Base-by-base conservation (phyloP, 805 yeast genomes). In the Schwanniomyces pseudopolymorphus region DNA sequence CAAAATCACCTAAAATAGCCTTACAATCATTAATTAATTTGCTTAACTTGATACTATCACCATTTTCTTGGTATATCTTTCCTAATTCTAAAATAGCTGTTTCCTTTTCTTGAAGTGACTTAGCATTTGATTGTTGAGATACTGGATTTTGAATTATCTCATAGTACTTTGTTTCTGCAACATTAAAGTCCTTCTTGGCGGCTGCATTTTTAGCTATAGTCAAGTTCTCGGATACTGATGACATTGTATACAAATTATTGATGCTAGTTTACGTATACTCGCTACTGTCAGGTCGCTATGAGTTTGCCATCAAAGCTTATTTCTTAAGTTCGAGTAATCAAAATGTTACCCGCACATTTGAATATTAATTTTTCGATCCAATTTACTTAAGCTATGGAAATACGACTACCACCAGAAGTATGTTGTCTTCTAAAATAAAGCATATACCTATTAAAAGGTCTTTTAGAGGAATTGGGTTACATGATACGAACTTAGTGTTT, bases 21-120 rank as follows among this genome's bases (percentile, higher is more conserved):
- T 94, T 80, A 0, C 95, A 84, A 35, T 80, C 75, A 10, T 81
- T 74, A 33, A 94, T 81, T 58, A 94, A 80, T 33, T 69, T 70
- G 14, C 75, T 70, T 39, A 94, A 75, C 54, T 82, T 78, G 4
- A 67, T 73, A 21, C 76, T 69, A 40, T 82, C 70, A 10, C 70
- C 59, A 27, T 72, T 68, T 2, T 63, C 64, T 47, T 81, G 79
- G 66, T 87, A 91, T 26, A 90, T 62, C 48, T 77, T 74, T 28
- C 96, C 97, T 55, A 92, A 75, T 58, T 86, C 94, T 42, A 81
- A 62, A 40, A 92, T 82, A 27, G 94, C 84, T 9, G 73, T 55
- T 61, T 90, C 96, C 66, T 72, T 76, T 50, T 70, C 73, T 50
- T 69, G 75, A 47, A 72, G 56, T 35, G 52, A 52, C 46, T 64